Percentiles rank a stretch among this genome's conserved stretches.
Evolutionary conservation across 148 eudicot genomes (phyloP).

Genomic region (Vaccinium corymbosum): DNA sequence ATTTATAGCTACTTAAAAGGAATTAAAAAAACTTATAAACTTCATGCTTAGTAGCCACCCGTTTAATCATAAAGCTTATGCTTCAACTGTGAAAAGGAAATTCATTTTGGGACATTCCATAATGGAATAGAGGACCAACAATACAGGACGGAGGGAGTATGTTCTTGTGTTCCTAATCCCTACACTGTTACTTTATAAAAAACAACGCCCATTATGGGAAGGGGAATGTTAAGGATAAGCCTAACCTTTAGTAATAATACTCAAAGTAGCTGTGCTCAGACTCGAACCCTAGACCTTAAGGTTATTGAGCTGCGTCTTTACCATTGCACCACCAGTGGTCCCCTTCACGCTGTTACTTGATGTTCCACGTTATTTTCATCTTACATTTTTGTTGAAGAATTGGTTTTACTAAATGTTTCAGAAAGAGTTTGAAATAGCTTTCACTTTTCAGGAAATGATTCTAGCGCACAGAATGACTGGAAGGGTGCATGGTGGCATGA

Average conservation of each 20-base stretch:
- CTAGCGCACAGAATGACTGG: constrained; percentile 81
- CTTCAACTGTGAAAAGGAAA: not conserved
- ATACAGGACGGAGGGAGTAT: not conserved
- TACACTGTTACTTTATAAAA: not conserved
- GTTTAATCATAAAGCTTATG: not conserved
- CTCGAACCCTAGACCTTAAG: too few relatives aligned
- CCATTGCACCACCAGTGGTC: too few relatives aligned
- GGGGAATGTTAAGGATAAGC: too few relatives aligned
- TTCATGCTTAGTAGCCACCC: not conserved
- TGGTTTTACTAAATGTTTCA: not conserved
- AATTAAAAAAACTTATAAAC: not conserved
- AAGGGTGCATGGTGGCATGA: constrained; percentile 98
- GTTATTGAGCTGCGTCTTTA: too few relatives aligned
- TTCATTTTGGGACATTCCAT: not conserved
- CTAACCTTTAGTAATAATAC: too few relatives aligned
- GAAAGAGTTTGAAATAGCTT: not conserved
- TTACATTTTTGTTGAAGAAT: not conserved
- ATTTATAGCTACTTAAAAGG: not conserved
- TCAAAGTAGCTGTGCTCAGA: too few relatives aligned
- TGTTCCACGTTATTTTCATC: not conserved
- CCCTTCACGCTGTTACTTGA: not conserved
- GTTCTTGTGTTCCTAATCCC: not conserved
- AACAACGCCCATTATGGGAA: too few relatives aligned
- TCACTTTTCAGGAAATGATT: constrained; percentile 51
- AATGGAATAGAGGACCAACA: not conserved